Base-by-base conservation (phyloP, 1,139 yeast genomes). In the Fermentozyma sake region DNA sequence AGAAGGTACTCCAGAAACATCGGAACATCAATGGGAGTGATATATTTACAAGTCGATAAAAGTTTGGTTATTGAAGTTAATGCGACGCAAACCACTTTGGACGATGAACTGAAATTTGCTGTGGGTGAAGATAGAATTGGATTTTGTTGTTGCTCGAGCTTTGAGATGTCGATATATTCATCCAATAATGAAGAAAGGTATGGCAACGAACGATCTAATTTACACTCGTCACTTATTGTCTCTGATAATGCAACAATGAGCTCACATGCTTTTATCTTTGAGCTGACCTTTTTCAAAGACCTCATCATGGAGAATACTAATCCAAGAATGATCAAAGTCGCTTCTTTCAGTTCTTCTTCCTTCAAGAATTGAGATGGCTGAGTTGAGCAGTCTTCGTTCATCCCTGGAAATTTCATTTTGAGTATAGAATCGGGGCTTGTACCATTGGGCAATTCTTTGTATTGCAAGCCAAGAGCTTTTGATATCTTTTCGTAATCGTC, bases 121-220 rank as follows among this genome's bases (percentile, higher is more conserved):
- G 12, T n/a, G 20, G 20, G n/a, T 14, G 12, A 16, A 7, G 18
- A 19, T 19, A 7, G n/a, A 16, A n/a, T n/a, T n/a, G n/a, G 7
- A 12, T 10, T n/a, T 3, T 13, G 12, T 20, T 21, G 37, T 5
- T 26, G 19, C 6, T 18, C 29, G 11, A 16, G 13, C 9, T 22
- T 15, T 16, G 20, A 22, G 5, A 22, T 10, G 22, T 41, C 47
- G 3, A 36, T 31, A 29, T 48, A 59, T 24, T 65, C 72, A 28
- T 67, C 72, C 13, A 67, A 30, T 10, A 66, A 36, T n/a, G 52
- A 50, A 18, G 84, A 71, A 18, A 91, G 55, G 46, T 80, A 85
- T 0, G 99, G 97, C 13, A 91, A 51, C 17, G 91, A 77, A 24
- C 96, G 60, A 50, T 91, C 97, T 24, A 91, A 61, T 46, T 87